Base-by-base conservation (phyloP, 2,329 filamentous ascomycete species). In the Pyrenochaeta sp. region DNA sequence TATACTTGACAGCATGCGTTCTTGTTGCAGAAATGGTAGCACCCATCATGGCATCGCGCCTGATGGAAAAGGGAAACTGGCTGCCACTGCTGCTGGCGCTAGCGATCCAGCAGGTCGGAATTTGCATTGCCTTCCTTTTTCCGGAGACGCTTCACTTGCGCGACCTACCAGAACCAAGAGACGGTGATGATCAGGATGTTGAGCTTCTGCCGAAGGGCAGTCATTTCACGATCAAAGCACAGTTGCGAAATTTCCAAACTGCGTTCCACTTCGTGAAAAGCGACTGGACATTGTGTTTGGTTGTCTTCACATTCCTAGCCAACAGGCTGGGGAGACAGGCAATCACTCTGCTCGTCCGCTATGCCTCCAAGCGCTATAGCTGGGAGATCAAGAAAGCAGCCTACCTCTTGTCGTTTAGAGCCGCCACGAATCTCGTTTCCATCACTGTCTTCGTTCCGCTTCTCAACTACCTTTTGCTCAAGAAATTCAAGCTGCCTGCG, bases 361-460 rank as follows among this genome's bases (percentile, higher is more conserved):
- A 85, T 64, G 80, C 83, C 19, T 84, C 82, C 1, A 81, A 80
- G n/a, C 75, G 82, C 25, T 85, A 84, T 54, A 65, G 69, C 25
- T 84, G 82, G 80, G 78, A 79, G 34, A 73, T 85, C 19, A 80
- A 81, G 53, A 68, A 76, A 45, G 74, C 74, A 9, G 68, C 72
- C 10, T 75, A 76, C 37, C 68, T 84, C 22, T 73, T 81, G 4
- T 81, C 82, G 0, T 77, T 83, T 50, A 80, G 81, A 56, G 80
- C 82, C 2, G 79, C 77, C 2, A 75, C 82, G 8, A 82, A 81
- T 34, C 79, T 84, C 5, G 74, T 81, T 3, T 71, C 83, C 2
- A 78, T 84, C n/a, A 69, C 82, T 1, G 73, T 80, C 30, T 70
- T 82, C 25, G 71, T 85, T 3, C 83, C 83, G 0, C 64, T 74